Evolutionary conservation across 441 rosid species (phyloP).

Genomic region (Pelargonium cotyledonis): DNA sequence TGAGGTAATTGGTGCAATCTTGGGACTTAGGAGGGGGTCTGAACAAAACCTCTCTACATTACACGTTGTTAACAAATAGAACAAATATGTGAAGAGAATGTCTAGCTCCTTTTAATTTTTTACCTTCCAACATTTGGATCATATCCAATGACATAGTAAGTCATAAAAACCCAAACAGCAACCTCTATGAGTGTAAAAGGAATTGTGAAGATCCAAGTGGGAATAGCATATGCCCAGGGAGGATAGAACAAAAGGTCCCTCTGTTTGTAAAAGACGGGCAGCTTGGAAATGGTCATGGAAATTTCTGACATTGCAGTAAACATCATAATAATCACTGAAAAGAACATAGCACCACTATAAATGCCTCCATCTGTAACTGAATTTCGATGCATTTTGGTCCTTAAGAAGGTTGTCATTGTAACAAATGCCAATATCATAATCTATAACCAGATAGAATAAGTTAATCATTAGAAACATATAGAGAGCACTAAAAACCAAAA

Average conservation of each 20-base stretch:
- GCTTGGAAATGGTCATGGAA: constrained; percentile 59
- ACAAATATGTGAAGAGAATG: too few relatives aligned
- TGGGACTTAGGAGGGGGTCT: too few relatives aligned
- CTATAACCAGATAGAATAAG: constrained; percentile 30
- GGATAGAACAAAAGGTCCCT: constrained; percentile 67
- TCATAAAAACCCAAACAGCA: constrained; percentile 53
- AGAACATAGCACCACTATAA: constrained; percentile 58
- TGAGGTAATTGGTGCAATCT: too few relatives aligned
- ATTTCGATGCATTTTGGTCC: constrained; percentile 52
- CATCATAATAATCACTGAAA: constrained; percentile 38
- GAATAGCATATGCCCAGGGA: constrained; percentile 62
- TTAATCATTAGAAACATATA: background rate
- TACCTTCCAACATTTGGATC: constrained; percentile 69
- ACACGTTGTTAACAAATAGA: too few relatives aligned
- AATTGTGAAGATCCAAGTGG: constrained; percentile 66
- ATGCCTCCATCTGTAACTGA: constrained; percentile 41
- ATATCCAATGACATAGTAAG: constrained; percentile 67
- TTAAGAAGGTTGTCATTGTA: constrained; percentile 52
- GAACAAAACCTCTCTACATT: too few relatives aligned
- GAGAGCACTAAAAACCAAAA: background rate
- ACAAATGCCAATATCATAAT: constrained; percentile 37
- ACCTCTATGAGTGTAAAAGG: constrained; percentile 54
- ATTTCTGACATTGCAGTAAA: constrained; percentile 65
- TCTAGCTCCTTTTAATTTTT: background rate
- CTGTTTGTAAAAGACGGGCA: constrained; percentile 83